These are phyloP conservation scores for Pouteria glomerata DNA, from an alignment of 148 eudicot genomes.

Conservation along the genomic window DNA sequence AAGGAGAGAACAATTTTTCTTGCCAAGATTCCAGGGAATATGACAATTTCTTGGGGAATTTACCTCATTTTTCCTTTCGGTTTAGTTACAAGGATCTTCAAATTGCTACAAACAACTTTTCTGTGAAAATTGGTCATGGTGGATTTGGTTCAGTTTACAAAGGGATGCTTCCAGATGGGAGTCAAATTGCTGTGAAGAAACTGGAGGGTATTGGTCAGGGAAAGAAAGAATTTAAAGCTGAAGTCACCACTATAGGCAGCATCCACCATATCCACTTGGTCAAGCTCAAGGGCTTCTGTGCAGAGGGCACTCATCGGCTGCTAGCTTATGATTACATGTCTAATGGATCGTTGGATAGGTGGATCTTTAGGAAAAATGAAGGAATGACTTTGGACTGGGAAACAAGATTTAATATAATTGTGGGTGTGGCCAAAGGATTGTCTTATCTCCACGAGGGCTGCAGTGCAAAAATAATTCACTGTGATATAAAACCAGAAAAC, in stretches of 20 bases:
- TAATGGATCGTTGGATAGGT: too few relatives aligned
- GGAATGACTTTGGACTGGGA: background rate
- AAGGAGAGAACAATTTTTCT: background rate
- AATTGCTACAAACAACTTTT: background rate
- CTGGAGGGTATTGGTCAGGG: conserved; percentile 4
- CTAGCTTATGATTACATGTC: too few relatives aligned
- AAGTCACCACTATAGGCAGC: too few relatives aligned
- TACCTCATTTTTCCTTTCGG: background rate
- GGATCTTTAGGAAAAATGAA: too few relatives aligned
- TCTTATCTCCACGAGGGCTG: background rate
- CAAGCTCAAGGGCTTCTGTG: too few relatives aligned
- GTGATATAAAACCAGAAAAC: conserved; percentile 9
- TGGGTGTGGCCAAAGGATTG: conserved; percentile 3
- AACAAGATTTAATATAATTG: background rate
- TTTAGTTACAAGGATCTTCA: conserved; percentile 3
- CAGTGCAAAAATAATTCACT: background rate
- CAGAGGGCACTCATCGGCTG: too few relatives aligned
- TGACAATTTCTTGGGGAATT: background rate
- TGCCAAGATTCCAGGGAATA: too few relatives aligned
- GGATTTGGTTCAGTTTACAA: conserved; percentile 5
- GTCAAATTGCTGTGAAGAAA: conserved; percentile 4
- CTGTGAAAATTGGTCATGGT: conserved; percentile 4
- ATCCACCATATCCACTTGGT: too few relatives aligned
- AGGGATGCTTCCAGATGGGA: conserved; percentile 11
- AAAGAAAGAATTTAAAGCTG: too few relatives aligned